Conservation (phyloP, 345 rosid genomes). For the Toxicodendron radicans region DNA sequence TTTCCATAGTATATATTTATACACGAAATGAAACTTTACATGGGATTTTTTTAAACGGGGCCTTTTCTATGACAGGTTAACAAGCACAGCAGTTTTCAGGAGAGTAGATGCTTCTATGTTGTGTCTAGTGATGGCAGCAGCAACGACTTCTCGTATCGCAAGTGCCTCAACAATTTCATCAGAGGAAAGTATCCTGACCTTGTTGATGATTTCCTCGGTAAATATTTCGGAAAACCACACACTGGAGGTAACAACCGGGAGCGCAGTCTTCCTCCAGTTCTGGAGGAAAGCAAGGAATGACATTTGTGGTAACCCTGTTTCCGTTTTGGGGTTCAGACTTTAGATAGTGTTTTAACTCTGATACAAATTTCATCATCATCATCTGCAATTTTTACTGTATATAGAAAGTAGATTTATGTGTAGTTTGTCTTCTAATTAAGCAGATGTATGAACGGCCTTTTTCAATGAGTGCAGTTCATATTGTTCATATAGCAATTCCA, state of each 20-base stretch:
- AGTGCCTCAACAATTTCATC: constrained; percentile 61
- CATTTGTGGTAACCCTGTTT: not conserved
- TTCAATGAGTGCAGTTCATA: constrained; percentile 11
- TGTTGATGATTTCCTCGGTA: constrained; percentile 58
- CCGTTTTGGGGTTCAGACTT: not conserved
- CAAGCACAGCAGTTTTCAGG: constrained; percentile 56
- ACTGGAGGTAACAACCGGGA: constrained; percentile 40
- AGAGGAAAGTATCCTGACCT: constrained; percentile 58
- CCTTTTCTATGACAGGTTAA: constrained; percentile 48
- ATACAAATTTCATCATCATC: constrained; percentile 2
- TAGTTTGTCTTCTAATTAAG: not conserved
- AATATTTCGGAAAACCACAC: constrained; percentile 56
- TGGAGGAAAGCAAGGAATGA: constrained; percentile 12
- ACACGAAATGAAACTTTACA: not conserved
- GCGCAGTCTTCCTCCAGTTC: constrained; percentile 34
- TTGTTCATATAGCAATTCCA: not conserved
- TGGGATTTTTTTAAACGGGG: not conserved
- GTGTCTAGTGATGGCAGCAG: constrained; percentile 66
- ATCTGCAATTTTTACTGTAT: constrained; percentile 37
- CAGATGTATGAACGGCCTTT: constrained; percentile 15
- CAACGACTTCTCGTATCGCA: constrained; percentile 80
- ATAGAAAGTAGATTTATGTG: constrained; percentile 28
- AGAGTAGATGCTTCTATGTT: constrained; percentile 71
- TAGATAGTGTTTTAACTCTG: not conserved
- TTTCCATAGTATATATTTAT: not conserved